Evolutionary conservation across 1,284 basidiomycete genomes (phyloP), one percentile per base, ranked within the genome.

Genomic region (Leccinum fuscescens): DNA sequence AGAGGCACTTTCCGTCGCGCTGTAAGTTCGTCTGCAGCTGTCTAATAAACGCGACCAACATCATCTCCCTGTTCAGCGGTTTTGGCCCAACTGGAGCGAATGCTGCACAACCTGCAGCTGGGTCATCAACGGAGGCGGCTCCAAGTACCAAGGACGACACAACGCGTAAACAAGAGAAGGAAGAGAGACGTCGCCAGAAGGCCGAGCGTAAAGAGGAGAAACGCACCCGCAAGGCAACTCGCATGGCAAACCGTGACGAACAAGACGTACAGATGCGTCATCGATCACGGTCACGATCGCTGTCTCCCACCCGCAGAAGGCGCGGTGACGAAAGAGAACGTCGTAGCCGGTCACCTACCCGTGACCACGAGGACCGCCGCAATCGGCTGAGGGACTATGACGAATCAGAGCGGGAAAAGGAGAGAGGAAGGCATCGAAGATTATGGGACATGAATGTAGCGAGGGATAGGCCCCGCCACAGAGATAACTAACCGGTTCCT

Each of bases 1-100:
- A 22, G 22, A 96, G 60, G 94, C 93, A 0, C 77, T 96, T 58
- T 79, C 90, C 22, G 83, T 88, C 33, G 93, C 92, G 50, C 75
- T 96, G 85, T 92, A 74, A 50, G 88, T 79, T 15, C 51, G 2
- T 31, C 50, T 31, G 1, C 56, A n/a, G 35, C 24, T 17, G 24
- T 53, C 33, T 12, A 12, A 14, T 39, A 15, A n/a, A 48, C 5
- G 11, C 22, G 29, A 29, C 58, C 53, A 14, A 68, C 56, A 55
- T 52, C 53, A 56, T 55, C 49, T 44, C 50, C 14, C 22, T 62
- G 15, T 58, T 5, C 65, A 89, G 87, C 64, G 89, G 88, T 2
- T 90, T 88, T 69, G 85, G 82, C 35, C 81, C 73, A 22, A 68
- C 86, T 1, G 76, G 79, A 9, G 71, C 77, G n/a, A 83, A 81